phyloP scores from a whole-genome alignment of 2,329 filamentous ascomycete genomes.

The Penicillium paneum region DNA sequence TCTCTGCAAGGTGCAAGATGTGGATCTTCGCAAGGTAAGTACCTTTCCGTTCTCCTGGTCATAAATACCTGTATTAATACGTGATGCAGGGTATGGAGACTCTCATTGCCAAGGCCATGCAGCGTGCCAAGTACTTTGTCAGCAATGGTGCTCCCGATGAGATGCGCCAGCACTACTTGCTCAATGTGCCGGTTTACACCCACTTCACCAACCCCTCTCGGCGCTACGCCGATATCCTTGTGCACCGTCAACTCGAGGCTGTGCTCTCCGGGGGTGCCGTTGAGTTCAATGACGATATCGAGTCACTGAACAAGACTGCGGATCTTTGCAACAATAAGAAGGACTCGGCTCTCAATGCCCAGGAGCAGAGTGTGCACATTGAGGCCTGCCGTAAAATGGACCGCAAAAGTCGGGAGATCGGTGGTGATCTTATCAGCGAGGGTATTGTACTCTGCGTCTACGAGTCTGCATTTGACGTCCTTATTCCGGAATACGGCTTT shows the following conservation, averaged over 20 bases:
- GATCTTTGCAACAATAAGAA: conserved; percentile 99
- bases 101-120: conserved; percentile 89
- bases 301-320: conserved; percentile 83
- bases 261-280: conserved; percentile 76
- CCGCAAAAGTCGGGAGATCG: conserved; percentile 78
- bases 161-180: conserved; percentile 80
- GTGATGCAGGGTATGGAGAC: conserved; percentile 79
- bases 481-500: conserved; percentile 97
- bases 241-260: conserved; percentile 89
- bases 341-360: conserved; percentile 92
- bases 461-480: conserved; percentile 95
- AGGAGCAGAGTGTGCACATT: conserved; percentile 98
- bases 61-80: conserved; percentile 11
- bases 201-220: conserved; percentile 96
- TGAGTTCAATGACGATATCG: conserved; percentile 85
- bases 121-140: conserved; percentile 92
- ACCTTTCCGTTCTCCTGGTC: not conserved
- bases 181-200: conserved; percentile 92
- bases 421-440: conserved; percentile 89
- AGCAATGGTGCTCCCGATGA: conserved; percentile 73
- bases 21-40: conserved; percentile 73
- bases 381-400: conserved; percentile 97
- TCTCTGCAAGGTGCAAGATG: conserved; percentile 86
- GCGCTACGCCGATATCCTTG: conserved; percentile 90
- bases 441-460: conserved; percentile 97